Evolutionary conservation across 2,329 filamentous ascomycete species (phyloP).

Genomic region (Leptodontidium sp.): DNA sequence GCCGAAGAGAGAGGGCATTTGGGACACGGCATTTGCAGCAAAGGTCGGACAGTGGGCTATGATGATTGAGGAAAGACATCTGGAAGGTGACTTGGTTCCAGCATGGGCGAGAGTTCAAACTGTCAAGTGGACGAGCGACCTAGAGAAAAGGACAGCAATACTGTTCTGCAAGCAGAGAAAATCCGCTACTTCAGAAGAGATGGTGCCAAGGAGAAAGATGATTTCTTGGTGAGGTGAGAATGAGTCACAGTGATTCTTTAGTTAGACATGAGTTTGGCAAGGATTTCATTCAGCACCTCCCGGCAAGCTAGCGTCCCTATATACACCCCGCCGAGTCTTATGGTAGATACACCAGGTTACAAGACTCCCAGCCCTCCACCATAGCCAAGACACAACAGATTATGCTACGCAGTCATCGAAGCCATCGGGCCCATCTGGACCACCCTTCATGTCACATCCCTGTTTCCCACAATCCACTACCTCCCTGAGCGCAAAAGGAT

Average conservation of each 20-base stretch:
- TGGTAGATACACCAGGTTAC: no score
- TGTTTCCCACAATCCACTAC: background rate
- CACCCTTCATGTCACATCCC: background rate
- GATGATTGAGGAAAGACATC: constrained; percentile 30
- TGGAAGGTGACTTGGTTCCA: constrained; percentile 19
- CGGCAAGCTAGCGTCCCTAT: no score
- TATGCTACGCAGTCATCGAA: background rate
- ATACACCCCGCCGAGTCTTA: background rate
- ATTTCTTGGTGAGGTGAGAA: constrained; percentile 20
- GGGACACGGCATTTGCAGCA: constrained; percentile 54
- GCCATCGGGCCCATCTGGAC: background rate
- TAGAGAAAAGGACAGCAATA: constrained; percentile 20
- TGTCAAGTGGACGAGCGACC: constrained; percentile 19
- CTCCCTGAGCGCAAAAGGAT: background rate
- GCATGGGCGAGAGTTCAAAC: constrained; percentile 28
- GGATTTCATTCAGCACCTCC: no score
- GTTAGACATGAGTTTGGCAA: no score
- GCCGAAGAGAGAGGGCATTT: constrained; percentile 70
- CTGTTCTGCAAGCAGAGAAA: constrained; percentile 28
- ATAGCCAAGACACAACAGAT: background rate
- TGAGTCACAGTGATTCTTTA: background rate
- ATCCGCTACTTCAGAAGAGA: background rate
- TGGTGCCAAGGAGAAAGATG: constrained; percentile 23
- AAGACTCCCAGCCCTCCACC: no score
- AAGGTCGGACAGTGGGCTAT: constrained; percentile 31